Evolutionary conservation across 140 eudicot genomes (phyloP).

Genomic region (Ambrosia hybrid): DNA sequence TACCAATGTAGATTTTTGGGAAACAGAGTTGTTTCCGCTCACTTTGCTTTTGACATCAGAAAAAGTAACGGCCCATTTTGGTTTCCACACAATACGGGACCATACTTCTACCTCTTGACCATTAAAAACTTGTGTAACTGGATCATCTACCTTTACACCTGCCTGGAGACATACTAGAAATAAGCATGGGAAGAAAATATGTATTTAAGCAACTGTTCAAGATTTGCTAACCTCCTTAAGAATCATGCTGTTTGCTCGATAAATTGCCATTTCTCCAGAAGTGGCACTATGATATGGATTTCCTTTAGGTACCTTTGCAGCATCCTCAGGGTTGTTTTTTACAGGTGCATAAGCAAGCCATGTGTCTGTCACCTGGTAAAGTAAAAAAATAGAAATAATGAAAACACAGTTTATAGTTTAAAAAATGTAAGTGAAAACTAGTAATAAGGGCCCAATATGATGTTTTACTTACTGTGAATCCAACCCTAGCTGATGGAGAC

Average conservation of each 20-base stretch:
- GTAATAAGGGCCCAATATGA: neutral
- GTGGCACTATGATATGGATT: slow-evolving; percentile 99
- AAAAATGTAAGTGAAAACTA: neutral
- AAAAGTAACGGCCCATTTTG: slow-evolving; percentile 87
- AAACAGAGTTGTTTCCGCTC: slow-evolving; percentile 54
- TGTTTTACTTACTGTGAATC: slow-evolving; percentile 80
- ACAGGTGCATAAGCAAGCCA: slow-evolving; percentile 99
- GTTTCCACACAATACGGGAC: slow-evolving; percentile 89
- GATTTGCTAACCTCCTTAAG: slow-evolving; percentile 53
- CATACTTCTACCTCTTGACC: slow-evolving; percentile 98
- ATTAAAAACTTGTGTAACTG: slow-evolving; percentile 58
- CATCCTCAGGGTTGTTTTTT: slow-evolving; percentile 98
- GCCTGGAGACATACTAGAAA: slow-evolving; percentile 49
- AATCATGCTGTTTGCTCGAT: slow-evolving; percentile 79
- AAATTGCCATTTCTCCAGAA: slow-evolving; percentile 93
- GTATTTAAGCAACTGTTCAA: neutral
- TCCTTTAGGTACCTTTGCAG: slow-evolving; percentile 99
- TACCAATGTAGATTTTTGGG: slow-evolving; percentile 80
- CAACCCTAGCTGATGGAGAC: slow-evolving; percentile 96
- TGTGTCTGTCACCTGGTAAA: slow-evolving; percentile 72
- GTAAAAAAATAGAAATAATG: neutral
- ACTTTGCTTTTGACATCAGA: slow-evolving; percentile 68
- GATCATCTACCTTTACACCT: slow-evolving; percentile 80
- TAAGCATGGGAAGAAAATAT: neutral
- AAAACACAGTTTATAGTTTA: neutral